Base-by-base conservation (phyloP, 192 early-diverging fungal species). In the Pilaira anomala region DNA sequence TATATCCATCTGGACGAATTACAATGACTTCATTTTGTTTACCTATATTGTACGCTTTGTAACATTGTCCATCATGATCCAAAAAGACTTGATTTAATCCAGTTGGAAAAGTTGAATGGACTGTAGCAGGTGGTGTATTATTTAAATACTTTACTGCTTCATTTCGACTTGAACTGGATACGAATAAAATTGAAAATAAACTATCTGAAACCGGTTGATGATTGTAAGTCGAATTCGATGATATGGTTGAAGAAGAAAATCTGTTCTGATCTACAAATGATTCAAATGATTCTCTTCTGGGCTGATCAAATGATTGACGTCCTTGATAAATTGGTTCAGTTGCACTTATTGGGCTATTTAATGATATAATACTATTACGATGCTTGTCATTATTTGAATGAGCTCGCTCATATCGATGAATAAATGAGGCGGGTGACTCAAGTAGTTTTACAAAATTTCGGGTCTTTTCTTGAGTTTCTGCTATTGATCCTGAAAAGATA, bases 1-100 rank as follows among this genome's bases (percentile, higher is more conserved):
- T 68, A 33, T 68, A 68, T 7, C 66, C 66, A 53, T 68, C 66
- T 7, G 66, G 66, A 33, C 66, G 59, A 45, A 68, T 54, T 22
- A 68, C 51, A 12, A 68, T 45, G 4, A 61, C 40, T 29, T 48
- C 44, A 8, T 36, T 49, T 1, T 39, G 28, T 29, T 29, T 54
- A 2, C 39, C 19, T 26, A 46, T 24, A 28, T 36, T 26, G 36
- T 68, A 68, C 13, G 51, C 25, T 9, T 30, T 46, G 22, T 68
- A 49, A 7, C 57, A 50, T 33, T 68, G 66, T 11, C 61, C 58
- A 24, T 68, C 66, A 16, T 68, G 66, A 48, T 68, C 66, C 25
- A 68, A 45, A 62, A 54, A 68, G 2, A 68, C 66, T n/a, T 61
- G 49, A 3, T 29, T 29, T 7, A 68, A 30, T 11, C 66, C 58